phyloP scores from a whole-genome alignment of 2,329 filamentous ascomycete species.

The Pseudonectria buxi region DNA sequence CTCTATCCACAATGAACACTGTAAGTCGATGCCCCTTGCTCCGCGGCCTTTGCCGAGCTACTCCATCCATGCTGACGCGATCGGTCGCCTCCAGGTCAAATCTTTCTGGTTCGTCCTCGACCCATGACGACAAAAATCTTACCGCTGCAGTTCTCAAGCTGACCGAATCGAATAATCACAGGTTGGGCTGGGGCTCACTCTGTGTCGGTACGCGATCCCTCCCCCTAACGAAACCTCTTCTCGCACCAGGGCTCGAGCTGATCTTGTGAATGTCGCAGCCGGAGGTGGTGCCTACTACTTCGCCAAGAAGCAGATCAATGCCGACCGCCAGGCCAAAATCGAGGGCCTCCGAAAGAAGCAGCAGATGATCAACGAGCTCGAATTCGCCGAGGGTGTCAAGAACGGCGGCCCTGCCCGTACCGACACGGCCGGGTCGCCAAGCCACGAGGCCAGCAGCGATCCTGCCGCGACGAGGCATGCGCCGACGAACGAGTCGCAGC shows the following conservation, averaged over 20 bases:
- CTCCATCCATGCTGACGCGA: constrained; percentile 12
- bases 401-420: constrained; percentile 49
- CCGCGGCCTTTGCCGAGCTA: background rate
- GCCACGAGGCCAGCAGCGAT: constrained; percentile 66
- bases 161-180: constrained; percentile 28
- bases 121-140: constrained; percentile 5
- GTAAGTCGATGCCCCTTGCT: constrained; percentile 30
- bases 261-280: constrained; percentile 41
- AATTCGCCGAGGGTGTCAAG: constrained; percentile 36
- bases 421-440: constrained; percentile 55
- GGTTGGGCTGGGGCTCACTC: constrained; percentile 87
- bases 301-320: constrained; percentile 90
- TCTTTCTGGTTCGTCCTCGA: constrained; percentile 54
- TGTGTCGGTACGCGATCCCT: constrained; percentile 60
- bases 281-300: constrained; percentile 93
- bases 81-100: constrained; percentile 40
- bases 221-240: background rate
- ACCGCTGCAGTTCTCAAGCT: constrained; percentile 3
- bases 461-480: constrained; percentile 83
- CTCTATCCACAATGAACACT: constrained; percentile 43
- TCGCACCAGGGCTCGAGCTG: constrained; percentile 8
- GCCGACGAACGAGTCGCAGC: constrained; percentile 61
- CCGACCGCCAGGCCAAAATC: constrained; percentile 69
- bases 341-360: constrained; percentile 61
- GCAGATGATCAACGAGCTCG: constrained; percentile 49